These are phyloP conservation scores for Plasmodium inui DNA, from an alignment of 169 alveolate species.

Conservation along the genomic window DNA sequence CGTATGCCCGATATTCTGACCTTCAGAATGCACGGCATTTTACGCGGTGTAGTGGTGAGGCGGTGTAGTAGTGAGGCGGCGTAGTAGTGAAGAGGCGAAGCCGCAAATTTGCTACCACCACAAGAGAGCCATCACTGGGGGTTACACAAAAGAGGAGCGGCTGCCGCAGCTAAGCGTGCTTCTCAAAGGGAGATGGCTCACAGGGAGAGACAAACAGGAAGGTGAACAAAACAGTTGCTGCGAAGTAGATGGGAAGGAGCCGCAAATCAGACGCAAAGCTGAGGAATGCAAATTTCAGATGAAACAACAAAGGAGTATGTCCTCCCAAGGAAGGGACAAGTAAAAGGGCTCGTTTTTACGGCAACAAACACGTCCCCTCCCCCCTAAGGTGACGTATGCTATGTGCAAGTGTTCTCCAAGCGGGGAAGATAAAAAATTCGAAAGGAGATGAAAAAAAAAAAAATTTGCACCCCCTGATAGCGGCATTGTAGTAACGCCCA, in stretches of 20 bases:
- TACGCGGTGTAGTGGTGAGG: background rate
- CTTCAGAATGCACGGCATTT: slow-evolving; percentile 72
- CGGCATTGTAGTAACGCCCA: background rate
- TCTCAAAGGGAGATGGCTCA: background rate
- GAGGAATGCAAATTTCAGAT: background rate
- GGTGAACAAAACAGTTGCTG: background rate
- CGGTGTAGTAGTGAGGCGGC: background rate
- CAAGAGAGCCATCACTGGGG: background rate
- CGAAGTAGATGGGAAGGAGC: no score
- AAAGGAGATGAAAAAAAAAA: background rate
- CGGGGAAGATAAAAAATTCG: background rate
- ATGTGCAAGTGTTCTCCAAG: background rate
- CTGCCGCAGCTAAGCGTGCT: background rate
- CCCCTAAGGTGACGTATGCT: background rate
- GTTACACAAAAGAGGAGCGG: background rate
- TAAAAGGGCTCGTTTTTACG: background rate
- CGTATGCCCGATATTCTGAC: slow-evolving; percentile 72
- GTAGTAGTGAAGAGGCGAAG: background rate
- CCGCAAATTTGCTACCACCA: background rate
- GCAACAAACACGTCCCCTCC: background rate
- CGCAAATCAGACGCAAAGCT: background rate
- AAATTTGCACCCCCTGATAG: background rate
- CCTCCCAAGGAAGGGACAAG: background rate
- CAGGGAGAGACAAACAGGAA: background rate
- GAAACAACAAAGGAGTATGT: background rate